Evolutionary conservation across 176 grass and related monocot genomes (phyloP).

Genomic region (Zoysia japonica): DNA sequence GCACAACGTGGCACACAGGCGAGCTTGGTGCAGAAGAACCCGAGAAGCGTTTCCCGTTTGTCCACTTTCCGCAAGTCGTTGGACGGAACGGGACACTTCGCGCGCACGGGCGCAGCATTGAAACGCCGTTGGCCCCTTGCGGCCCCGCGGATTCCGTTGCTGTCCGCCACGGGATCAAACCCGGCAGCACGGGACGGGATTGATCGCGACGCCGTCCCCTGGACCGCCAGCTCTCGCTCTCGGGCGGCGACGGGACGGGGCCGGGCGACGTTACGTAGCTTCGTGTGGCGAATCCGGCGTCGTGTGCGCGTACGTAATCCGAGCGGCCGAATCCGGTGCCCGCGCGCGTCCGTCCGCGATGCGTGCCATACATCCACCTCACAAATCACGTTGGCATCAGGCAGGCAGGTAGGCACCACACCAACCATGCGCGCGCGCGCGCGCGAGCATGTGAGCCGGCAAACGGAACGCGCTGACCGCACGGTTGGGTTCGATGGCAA

Average conservation of each 20-base stretch:
- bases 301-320: too few species aligned
- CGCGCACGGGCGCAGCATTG: constrained; percentile 37
- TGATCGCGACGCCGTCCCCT: neutral
- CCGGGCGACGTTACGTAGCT: too few species aligned
- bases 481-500: too few species aligned
- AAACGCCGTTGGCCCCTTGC: constrained; percentile 22
- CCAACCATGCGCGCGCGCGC: too few species aligned
- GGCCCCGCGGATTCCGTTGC: constrained; percentile 24
- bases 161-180: constrained; percentile 20
- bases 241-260: neutral
- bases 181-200: neutral
- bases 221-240: constrained; percentile 13
- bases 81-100: constrained; percentile 23
- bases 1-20: neutral
- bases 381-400: too few species aligned
- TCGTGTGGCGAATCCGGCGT: too few species aligned
- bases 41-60: neutral
- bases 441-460: too few species aligned
- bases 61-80: neutral
- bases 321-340: too few species aligned
- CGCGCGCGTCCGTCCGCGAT: too few species aligned
- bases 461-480: too few species aligned
- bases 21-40: constrained; percentile 8
- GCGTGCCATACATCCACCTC: too few species aligned
- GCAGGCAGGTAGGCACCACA: too few species aligned